Conservation (phyloP, 805 yeast genomes). For the Starmera pachycereana region DNA sequence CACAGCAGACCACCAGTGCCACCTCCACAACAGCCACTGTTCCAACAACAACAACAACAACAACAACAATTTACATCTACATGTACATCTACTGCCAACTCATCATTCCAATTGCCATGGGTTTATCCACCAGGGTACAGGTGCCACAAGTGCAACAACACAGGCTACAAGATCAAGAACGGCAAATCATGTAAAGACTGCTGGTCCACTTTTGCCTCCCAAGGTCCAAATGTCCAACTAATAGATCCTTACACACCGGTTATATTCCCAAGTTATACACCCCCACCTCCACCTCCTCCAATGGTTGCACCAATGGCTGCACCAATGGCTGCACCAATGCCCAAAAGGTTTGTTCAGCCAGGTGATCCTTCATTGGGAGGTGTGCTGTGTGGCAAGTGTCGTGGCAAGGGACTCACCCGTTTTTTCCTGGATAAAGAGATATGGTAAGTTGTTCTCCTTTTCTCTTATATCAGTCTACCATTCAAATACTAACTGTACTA, state of each 20-base stretch:
- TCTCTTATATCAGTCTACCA: slow-evolving; percentile 30
- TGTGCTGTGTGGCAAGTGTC: slow-evolving; percentile 56
- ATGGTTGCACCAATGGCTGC: neutral
- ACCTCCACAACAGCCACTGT: neutral
- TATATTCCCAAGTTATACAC: too few species aligned
- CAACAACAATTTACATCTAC: slow-evolving; percentile 5
- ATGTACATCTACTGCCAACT: slow-evolving; percentile 4
- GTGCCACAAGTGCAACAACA: slow-evolving; percentile 65
- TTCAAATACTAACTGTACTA: neutral
- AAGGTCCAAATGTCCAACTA: slow-evolving; percentile 3
- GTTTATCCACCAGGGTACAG: slow-evolving; percentile 49
- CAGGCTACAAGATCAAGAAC: slow-evolving; percentile 52
- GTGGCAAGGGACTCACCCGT: slow-evolving; percentile 49
- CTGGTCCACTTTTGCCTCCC: slow-evolving; percentile 48
- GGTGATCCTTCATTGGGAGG: slow-evolving; percentile 81
- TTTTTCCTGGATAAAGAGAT: slow-evolving; percentile 51
- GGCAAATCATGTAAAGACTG: slow-evolving; percentile 63
- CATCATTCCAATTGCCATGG: slow-evolving; percentile 39
- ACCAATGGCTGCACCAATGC: slow-evolving; percentile 15
- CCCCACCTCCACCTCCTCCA: neutral
- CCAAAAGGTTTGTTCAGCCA: slow-evolving; percentile 39
- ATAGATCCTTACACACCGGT: neutral
- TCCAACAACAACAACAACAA: neutral
- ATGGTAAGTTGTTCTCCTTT: too few species aligned
- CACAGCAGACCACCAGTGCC: slow-evolving; percentile 7